Conservation (phyloP, 352 stramenopile species). For the Pythium grandisporangium region DNA sequence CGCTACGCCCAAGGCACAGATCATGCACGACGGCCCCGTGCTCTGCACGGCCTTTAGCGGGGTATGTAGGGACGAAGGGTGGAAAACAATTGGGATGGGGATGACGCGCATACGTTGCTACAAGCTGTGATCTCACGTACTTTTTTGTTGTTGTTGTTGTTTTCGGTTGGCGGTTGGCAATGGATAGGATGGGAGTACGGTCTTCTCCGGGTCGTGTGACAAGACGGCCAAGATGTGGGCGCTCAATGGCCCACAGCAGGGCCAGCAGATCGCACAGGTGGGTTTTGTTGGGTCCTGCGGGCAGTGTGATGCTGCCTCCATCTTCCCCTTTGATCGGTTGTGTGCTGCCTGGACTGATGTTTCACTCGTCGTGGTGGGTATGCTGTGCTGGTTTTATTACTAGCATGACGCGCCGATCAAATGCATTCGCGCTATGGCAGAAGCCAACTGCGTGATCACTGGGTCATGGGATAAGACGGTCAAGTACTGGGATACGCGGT, state of each 20-base stretch:
- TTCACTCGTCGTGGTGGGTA: too few relatives aligned
- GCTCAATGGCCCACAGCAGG: constrained; percentile 64
- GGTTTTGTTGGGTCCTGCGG: too few relatives aligned
- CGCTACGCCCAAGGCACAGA: constrained; percentile 70
- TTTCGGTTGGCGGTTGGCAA: neutral
- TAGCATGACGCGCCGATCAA: constrained; percentile 91
- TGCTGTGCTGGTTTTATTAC: neutral
- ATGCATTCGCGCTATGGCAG: constrained; percentile 73
- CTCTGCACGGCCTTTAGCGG: constrained; percentile 88
- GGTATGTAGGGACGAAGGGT: too few relatives aligned
- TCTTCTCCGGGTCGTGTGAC: constrained; percentile 91
- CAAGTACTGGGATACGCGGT: constrained; percentile 96
- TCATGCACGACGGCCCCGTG: constrained; percentile 86
- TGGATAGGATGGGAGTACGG: constrained; percentile 87
- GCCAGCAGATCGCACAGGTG: constrained; percentile 76
- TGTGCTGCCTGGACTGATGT: too few relatives aligned
- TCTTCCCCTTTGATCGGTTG: constrained; percentile 6
- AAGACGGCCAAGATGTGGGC: constrained; percentile 96
- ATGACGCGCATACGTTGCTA: neutral
- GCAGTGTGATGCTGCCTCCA: too few relatives aligned
- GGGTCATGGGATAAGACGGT: constrained; percentile 93
- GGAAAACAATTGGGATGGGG: neutral
- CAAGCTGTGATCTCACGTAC: neutral
- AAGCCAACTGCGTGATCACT: constrained; percentile 88
- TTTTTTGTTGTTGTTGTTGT: neutral